Base-by-base conservation (phyloP, 208 protist species). In the Wallacemonas sp. region DNA sequence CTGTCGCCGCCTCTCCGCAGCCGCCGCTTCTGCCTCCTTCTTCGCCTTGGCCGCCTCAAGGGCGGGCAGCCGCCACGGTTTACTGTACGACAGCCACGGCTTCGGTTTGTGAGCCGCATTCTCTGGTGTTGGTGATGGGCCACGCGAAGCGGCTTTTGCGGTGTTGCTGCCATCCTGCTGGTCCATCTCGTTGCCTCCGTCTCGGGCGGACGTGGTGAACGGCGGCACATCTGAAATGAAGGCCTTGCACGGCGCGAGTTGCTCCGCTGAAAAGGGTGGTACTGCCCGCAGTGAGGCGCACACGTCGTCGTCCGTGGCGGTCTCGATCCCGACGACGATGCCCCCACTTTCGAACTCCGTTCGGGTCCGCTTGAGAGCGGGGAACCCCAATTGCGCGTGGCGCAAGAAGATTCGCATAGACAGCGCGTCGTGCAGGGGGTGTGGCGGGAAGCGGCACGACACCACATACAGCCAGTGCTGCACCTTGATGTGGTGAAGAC, bases 391-490 rank as follows among this genome's bases (percentile, higher is more conserved):
- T 66, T 88, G 86, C 38, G 64, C 46, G 47, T 77, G 62, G 6
- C 78, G 81, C n/a, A 75, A 72, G 24, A 68, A 51, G 8, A 77
- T 67, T 17, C 88, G 80, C 31, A 88, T 9, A 4, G 77, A 59
- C 1, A 68, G 73, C 2, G 84, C 69, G 54, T 90, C 80, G 75
- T 80, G 76, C 26, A 31, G 34, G 28, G 38, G 27, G 39, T 14
- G 69, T 59, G n/a, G 84, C 75, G 15, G 19, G 58, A 54, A 89
- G 85, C 84, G 83, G 28, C 67, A 58, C 1, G 82, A 77, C 9
- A 87, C 51, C 27, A 69, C 78, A 60, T 78, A 90, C 0, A 94
- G 75, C 84, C 88, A 94, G 51, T 91, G 82, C 66, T 94, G 88
- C 45, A 94, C 81, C 53, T 77, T 74, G 11, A 94, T 53, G 58